phyloP scores from a whole-genome alignment of 192 early-diverging fungal genomes.

The Entophlyctis luteolus region DNA sequence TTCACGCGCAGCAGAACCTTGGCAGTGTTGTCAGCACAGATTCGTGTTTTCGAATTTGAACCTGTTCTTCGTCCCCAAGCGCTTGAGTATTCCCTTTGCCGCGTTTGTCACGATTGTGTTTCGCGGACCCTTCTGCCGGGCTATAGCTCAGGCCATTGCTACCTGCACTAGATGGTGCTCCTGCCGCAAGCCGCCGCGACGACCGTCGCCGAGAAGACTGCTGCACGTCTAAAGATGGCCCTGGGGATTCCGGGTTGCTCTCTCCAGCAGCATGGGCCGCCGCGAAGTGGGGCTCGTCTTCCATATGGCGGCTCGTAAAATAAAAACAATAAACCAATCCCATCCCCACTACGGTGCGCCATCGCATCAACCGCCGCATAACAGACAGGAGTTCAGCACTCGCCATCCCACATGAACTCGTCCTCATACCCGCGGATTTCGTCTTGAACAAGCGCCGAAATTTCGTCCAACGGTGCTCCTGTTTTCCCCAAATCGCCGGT shows the following conservation, averaged over 20 bases:
- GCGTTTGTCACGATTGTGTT: not conserved
- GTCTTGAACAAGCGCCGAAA: not conserved
- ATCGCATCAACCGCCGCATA: not conserved
- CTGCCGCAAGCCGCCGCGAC: too few relatives aligned
- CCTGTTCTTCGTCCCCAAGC: not conserved
- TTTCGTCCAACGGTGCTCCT: not conserved
- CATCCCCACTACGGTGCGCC: not conserved
- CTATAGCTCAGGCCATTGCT: too few relatives aligned
- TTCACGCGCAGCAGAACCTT: constrained; percentile 27
- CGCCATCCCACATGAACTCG: not conserved
- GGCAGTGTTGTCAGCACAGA: not conserved
- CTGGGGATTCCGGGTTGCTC: not conserved
- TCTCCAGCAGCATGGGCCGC: not conserved
- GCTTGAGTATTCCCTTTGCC: not conserved
- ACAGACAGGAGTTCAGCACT: not conserved
- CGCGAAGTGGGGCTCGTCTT: not conserved
- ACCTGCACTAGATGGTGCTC: too few relatives aligned
- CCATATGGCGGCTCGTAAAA: not conserved
- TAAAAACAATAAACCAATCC: not conserved
- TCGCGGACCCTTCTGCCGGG: too few relatives aligned
- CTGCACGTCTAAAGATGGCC: not conserved
- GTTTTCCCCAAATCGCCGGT: not conserved
- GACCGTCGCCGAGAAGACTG: too few relatives aligned
- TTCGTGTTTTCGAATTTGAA: not conserved
- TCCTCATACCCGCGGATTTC: not conserved